Percentiles rank a stretch among this genome's conserved stretches.
Conservation (phyloP, 1,139 yeast genomes). For the Petasospora rhodanensis region DNA sequence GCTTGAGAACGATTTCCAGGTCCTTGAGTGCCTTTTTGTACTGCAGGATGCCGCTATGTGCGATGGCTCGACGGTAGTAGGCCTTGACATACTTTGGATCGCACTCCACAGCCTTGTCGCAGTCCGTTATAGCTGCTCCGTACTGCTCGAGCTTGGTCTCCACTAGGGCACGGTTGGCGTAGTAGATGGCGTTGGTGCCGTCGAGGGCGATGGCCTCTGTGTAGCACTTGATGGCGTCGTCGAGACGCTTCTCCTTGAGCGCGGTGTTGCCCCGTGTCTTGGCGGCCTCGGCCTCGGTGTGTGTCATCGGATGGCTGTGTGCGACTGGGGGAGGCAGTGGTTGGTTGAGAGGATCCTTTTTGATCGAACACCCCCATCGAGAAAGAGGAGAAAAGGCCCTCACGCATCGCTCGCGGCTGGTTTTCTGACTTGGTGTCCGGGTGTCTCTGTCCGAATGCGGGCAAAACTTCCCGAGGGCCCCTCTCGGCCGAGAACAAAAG, state of each 20-base stretch:
- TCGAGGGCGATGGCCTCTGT: conserved; percentile 74
- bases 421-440: neutral
- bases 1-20: conserved; percentile 57
- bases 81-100: conserved; percentile 74
- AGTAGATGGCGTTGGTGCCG: conserved; percentile 64
- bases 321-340: too few species aligned
- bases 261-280: conserved; percentile 75
- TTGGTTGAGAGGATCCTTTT: too few species aligned
- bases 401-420: too few species aligned
- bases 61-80: conserved; percentile 75
- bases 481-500: too few species aligned
- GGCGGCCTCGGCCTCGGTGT: conserved; percentile 28
- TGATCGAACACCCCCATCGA: too few species aligned
- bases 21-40: conserved; percentile 73
- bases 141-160: conserved; percentile 81
- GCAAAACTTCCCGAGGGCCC: neutral
- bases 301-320: conserved; percentile 2
- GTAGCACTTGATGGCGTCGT: conserved; percentile 66
- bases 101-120: conserved; percentile 62
- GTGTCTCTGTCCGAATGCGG: neutral
- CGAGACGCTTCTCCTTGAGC: conserved; percentile 58
- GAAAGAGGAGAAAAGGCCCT: too few species aligned
- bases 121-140: conserved; percentile 78
- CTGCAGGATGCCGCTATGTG: conserved; percentile 70
- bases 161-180: conserved; percentile 87